Evolutionary conservation across 1,284 basidiomycete genomes (phyloP), one percentile per base, ranked within the genome.

Genomic region (Ceratobasidium theobromae): DNA sequence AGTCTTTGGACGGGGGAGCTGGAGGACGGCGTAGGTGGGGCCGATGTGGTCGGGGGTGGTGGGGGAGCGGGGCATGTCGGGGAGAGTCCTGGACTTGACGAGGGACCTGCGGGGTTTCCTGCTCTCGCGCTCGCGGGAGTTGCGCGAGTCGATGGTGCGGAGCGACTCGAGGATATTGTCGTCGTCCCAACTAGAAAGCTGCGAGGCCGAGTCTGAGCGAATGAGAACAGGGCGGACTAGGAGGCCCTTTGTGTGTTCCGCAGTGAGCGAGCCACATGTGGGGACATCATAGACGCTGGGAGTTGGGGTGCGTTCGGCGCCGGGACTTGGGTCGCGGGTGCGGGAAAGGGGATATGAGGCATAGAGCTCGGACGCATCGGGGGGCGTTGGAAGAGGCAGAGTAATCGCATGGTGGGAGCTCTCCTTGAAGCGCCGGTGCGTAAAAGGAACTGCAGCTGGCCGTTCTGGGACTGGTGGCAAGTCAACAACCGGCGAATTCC

Each of bases 401-500:
- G 60, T 21, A 48, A 64, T 64, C 6, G 60, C 60, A 28, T 64
- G 60, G 28, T 64, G 60, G 11, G 60, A 64, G 60, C 60, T 64
- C 49, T 64, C 60, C 27, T 64, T 64, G 60, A 64, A 64, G n/a
- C 60, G 60, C 18, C 60, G 60, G 28, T 64, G 60, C 8, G 60
- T 64, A 25, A 64, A 64, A 14, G 60, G 60, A 8, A 64, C 60
- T 21, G 60, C 60, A 16, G 49, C 49, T 23, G 60, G 60, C 23
- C 60, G 60, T 27, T 64, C 60, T 1, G 49, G 48, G 27, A 64
- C 60, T 1, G 60, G 49, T n/a, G 60, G 60, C 35, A 64, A 27
- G 4, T 41, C 60, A n/a, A n/a, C 32, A 18, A 43, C 49, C 0
- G 48, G 14, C n/a, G 43, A 49, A 38, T 49, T 64, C 33, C 52